Evolutionary conservation across 495 filamentous ascomycete genomes (phyloP).

Genomic region (Xylaria scruposa): DNA sequence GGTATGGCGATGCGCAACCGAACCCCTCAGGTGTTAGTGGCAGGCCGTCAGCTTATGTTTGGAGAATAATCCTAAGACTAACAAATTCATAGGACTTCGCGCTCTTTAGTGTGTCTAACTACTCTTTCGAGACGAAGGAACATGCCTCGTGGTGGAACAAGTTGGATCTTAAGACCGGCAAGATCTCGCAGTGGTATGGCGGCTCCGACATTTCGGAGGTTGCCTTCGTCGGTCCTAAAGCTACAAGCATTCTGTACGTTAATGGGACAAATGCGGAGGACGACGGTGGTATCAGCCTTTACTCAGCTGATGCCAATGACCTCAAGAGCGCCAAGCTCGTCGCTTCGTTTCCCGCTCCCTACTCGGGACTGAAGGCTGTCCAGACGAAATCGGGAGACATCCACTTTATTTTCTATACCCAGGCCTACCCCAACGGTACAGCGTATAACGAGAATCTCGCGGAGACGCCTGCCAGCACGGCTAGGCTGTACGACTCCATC

Average conservation of each 20-base stretch:
- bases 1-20: conserved; percentile 38
- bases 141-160: conserved; percentile 69
- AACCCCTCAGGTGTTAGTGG: conserved; percentile 42
- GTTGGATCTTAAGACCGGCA: conserved; percentile 66
- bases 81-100: conserved; percentile 36
- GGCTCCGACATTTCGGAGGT: conserved; percentile 64
- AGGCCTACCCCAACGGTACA: conserved; percentile 63
- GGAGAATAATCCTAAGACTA: conserved; percentile 15
- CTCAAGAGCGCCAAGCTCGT: conserved; percentile 36
- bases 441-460: conserved; percentile 62
- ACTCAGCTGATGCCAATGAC: conserved; percentile 55
- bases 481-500: conserved; percentile 62
- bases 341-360: conserved; percentile 66
- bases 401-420: conserved; percentile 66
- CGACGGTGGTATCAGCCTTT: conserved; percentile 59
- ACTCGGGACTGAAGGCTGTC: conserved; percentile 68
- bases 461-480: conserved; percentile 51
- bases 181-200: conserved; percentile 65
- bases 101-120: conserved; percentile 57
- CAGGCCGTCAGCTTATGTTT: background rate
- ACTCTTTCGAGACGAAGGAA: conserved; percentile 71
- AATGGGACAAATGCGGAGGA: conserved; percentile 62
- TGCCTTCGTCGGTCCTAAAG: conserved; percentile 65
- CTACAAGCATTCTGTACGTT: conserved; percentile 63
- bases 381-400: conserved; percentile 61